Conservation (phyloP, 257 asterid species). For the Fraxinus americana region DNA sequence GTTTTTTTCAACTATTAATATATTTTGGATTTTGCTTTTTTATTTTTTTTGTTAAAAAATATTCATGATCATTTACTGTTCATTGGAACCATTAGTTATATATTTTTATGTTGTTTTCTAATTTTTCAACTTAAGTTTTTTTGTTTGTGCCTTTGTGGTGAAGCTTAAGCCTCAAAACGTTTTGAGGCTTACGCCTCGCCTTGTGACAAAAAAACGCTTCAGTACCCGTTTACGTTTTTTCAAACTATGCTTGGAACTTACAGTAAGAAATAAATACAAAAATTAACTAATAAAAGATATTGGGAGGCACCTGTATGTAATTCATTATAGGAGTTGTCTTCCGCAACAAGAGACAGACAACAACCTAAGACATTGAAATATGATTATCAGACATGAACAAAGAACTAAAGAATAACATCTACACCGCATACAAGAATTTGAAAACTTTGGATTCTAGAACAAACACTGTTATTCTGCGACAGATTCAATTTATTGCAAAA, state of each 20-base stretch:
- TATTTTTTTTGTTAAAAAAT: no score
- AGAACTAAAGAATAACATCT: constrained; percentile 12
- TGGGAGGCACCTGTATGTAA: constrained; percentile 37
- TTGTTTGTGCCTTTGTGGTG: no score
- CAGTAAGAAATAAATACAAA: constrained; percentile 1
- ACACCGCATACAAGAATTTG: constrained; percentile 8
- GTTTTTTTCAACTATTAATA: no score
- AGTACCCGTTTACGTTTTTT: no score
- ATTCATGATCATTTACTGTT: no score
- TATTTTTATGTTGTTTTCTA: no score
- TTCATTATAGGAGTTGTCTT: constrained; percentile 47
- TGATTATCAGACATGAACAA: constrained; percentile 33
- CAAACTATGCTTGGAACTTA: constrained; percentile 1
- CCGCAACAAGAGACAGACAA: constrained; percentile 47
- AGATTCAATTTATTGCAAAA: not conserved
- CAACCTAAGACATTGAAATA: constrained; percentile 42
- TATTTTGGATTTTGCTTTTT: no score
- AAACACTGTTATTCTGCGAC: not conserved
- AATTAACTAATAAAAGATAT: not conserved
- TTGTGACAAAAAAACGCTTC: no score
- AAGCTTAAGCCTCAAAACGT: no score
- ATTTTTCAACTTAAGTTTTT: no score
- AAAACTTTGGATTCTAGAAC: not conserved
- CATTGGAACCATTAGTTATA: no score
- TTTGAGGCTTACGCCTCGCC: no score